Conservation (phyloP, 139 green algal genomes). For the Chlorella sp. region DNA sequence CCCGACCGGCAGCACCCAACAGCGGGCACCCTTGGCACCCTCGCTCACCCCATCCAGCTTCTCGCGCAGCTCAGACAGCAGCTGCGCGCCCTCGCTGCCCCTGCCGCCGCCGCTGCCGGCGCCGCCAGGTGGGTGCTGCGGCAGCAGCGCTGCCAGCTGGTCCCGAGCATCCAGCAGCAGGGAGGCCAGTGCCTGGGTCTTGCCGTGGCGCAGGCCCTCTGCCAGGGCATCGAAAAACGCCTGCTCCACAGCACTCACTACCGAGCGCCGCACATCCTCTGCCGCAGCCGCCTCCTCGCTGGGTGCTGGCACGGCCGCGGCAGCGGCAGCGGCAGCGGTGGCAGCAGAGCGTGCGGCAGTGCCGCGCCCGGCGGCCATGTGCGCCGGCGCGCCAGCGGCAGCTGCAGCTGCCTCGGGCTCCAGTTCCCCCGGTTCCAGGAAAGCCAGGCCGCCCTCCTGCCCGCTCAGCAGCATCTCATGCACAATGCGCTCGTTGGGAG, state of each 20-base stretch:
- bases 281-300: background rate
- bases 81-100: background rate
- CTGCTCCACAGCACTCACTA: background rate
- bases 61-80: constrained; percentile 24
- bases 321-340: background rate
- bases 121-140: background rate
- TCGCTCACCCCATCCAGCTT: constrained; percentile 39
- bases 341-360: background rate
- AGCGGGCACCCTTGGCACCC: background rate
- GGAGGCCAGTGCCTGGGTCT: constrained; percentile 26
- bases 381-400: background rate
- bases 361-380: background rate
- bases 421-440: background rate
- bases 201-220: constrained; percentile 1
- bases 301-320: background rate
- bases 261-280: background rate
- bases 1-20: background rate
- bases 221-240: constrained; percentile 21
- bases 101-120: background rate
- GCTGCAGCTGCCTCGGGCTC: background rate
- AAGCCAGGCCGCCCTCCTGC: constrained; percentile 9
- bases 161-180: constrained; percentile 37
- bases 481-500: constrained; percentile 8
- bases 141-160: constrained; percentile 41
- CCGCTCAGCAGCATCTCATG: constrained; percentile 9